These are phyloP conservation scores for Entomortierella chlamydospora DNA, from an alignment of 192 early-diverging fungal genomes.

Conservation along the genomic window DNA sequence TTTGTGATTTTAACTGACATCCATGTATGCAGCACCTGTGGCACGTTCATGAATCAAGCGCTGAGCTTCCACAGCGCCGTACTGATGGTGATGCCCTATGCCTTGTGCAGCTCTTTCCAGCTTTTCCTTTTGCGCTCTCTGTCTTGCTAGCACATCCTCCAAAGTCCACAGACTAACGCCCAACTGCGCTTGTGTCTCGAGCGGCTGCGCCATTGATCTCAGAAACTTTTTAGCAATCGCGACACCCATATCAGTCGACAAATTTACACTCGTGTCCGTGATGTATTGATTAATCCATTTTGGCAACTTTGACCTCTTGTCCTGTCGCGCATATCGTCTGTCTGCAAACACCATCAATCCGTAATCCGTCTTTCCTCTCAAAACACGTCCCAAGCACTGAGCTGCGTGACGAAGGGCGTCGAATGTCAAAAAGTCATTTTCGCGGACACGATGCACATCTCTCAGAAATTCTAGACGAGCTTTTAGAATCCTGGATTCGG, in stretches of 20 bases:
- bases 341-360: slow-evolving; percentile 99
- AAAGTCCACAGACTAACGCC: slow-evolving; percentile 90
- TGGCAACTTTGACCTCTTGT: slow-evolving; percentile 96
- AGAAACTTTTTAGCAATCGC: slow-evolving; percentile 92
- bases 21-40: slow-evolving; percentile 46
- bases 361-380: slow-evolving; percentile 98
- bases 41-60: slow-evolving; percentile 29
- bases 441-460: slow-evolving; percentile 92
- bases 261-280: slow-evolving; percentile 87
- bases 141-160: slow-evolving; percentile 73
- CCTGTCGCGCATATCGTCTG: slow-evolving; percentile 89
- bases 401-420: slow-evolving; percentile 99
- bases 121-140: slow-evolving; percentile 47
- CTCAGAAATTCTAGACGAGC: slow-evolving; percentile 95
- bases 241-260: slow-evolving; percentile 98
- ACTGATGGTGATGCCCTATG: slow-evolving; percentile 23
- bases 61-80: slow-evolving; percentile 28
- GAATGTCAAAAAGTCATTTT: slow-evolving; percentile 99
- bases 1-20: slow-evolving; percentile 10
- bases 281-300: slow-evolving; percentile 96
- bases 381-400: slow-evolving; percentile 97
- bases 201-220: slow-evolving; percentile 95
- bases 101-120: slow-evolving; percentile 17
- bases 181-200: slow-evolving; percentile 80
- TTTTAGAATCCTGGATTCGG: slow-evolving; percentile 94